phyloP scores from a whole-genome alignment of 2,329 filamentous ascomycete species.

The Fusarium sacchari region DNA sequence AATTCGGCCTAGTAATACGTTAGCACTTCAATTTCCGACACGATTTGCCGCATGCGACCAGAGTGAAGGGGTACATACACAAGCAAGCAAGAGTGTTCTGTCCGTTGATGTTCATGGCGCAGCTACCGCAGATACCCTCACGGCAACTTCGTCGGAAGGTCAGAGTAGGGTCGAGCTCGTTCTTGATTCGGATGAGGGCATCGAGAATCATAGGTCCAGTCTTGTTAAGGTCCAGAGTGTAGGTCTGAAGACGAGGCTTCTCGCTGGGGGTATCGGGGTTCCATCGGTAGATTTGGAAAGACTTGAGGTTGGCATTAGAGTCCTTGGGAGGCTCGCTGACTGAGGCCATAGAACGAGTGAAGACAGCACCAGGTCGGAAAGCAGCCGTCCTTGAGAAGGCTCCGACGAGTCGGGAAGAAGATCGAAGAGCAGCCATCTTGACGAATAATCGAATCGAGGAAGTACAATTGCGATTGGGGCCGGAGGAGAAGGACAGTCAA shows the following conservation, averaged over 20 bases:
- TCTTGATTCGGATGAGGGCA: slow-evolving; percentile 97
- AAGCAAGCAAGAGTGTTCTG: slow-evolving; percentile 97
- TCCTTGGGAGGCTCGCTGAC: slow-evolving; percentile 69
- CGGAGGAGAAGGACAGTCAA: slow-evolving; percentile 44
- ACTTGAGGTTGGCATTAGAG: slow-evolving; percentile 80
- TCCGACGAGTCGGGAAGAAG: slow-evolving; percentile 64
- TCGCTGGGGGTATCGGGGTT: slow-evolving; percentile 90
- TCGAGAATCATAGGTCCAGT: slow-evolving; percentile 99
- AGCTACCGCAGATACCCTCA: slow-evolving; percentile 98
- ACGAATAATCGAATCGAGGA: slow-evolving; percentile 34
- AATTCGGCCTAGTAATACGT: slow-evolving; percentile 77
- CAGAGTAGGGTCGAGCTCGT: slow-evolving; percentile 95
- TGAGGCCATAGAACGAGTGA: slow-evolving; percentile 64
- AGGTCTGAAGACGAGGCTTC: slow-evolving; percentile 96
- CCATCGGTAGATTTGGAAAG: slow-evolving; percentile 99
- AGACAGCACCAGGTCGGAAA: slow-evolving; percentile 54
- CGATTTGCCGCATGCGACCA: slow-evolving; percentile 43
- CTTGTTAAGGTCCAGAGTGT: slow-evolving; percentile 97
- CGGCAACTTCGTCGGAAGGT: slow-evolving; percentile 96
- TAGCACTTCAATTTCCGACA: slow-evolving; percentile 20
- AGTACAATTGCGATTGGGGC: slow-evolving; percentile 28
- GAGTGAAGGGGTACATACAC: slow-evolving; percentile 67
- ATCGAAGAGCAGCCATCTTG: slow-evolving; percentile 70
- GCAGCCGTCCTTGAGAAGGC: slow-evolving; percentile 54
- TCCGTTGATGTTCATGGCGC: slow-evolving; percentile 99